A percentile compares a stretch with the other conserved stretches of the same genome.
Conservation (phyloP, 2,329 filamentous ascomycete species). For the Penicillium janthinellum region DNA sequence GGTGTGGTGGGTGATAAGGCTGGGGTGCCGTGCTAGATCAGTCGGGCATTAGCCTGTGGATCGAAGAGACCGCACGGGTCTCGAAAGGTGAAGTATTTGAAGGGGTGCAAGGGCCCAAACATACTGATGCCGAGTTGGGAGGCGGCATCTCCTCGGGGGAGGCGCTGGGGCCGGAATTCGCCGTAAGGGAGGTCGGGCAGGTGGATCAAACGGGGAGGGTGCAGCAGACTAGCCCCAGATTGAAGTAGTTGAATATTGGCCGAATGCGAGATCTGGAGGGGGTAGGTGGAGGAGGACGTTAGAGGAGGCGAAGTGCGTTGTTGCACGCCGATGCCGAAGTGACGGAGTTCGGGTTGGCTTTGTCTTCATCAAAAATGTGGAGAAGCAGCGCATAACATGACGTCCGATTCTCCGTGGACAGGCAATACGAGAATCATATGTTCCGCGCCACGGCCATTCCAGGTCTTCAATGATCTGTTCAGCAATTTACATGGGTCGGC, state of each 20-base stretch:
- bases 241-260: background rate
- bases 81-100: background rate
- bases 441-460: background rate
- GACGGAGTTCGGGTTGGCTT: constrained; percentile 1
- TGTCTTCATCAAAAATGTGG: constrained; percentile 10
- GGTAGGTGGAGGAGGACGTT: background rate
- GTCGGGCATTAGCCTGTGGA: constrained; percentile 1
- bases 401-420: constrained; percentile 9
- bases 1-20: constrained; percentile 28
- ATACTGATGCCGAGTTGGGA: constrained; percentile 48
- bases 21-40: constrained; percentile 31
- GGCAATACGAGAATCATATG: background rate
- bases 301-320: background rate
- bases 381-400: constrained; percentile 19
- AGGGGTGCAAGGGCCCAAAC: constrained; percentile 20
- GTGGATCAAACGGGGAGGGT: constrained; percentile 9
- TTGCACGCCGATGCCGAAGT: background rate
- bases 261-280: background rate
- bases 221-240: background rate
- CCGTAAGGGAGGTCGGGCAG: constrained; percentile 10
- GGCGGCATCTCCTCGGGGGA: constrained; percentile 40
- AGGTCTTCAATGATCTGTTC: background rate
- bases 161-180: constrained; percentile 20
- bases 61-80: background rate
- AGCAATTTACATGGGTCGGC: background rate